Conservation (phyloP, 2,329 filamentous ascomycete genomes). For the Davidsoniella eucalypti region DNA sequence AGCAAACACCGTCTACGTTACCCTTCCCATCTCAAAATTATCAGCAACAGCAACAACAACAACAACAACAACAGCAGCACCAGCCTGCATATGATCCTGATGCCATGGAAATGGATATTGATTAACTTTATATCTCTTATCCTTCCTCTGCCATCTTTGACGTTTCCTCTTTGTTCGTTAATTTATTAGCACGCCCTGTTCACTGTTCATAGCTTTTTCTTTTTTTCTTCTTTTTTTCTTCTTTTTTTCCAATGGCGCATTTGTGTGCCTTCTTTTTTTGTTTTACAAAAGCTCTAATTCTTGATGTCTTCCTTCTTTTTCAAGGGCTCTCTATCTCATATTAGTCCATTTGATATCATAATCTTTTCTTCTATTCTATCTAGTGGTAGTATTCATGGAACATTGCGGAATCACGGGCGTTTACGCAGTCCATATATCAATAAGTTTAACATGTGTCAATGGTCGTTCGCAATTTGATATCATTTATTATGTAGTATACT, state of each 20-base stretch:
- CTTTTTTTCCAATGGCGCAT: not conserved
- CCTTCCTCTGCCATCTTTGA: constrained; percentile 8
- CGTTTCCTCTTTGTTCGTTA: not conserved
- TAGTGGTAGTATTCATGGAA: too few species aligned
- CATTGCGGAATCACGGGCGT: too few species aligned
- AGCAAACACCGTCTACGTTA: not conserved
- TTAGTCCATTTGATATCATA: too few species aligned
- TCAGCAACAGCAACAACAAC: not conserved
- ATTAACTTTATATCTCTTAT: not conserved
- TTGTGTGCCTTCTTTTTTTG: not conserved
- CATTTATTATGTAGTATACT: too few species aligned
- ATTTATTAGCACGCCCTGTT: not conserved
- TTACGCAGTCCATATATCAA: too few species aligned
- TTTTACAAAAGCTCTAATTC: not conserved
- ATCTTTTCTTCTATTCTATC: too few species aligned
- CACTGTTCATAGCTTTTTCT: not conserved
- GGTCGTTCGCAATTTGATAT: too few species aligned
- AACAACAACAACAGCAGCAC: constrained; percentile 3
- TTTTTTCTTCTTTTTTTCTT: not conserved
- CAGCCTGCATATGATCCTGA: constrained; percentile 5
- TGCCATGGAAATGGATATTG: constrained; percentile 12
- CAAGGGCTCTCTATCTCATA: too few species aligned
- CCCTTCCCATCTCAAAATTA: not conserved
- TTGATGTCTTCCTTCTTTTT: not conserved
- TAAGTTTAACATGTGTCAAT: too few species aligned